Base-by-base conservation (phyloP, 345 rosid species). In the Acer negundo region DNA sequence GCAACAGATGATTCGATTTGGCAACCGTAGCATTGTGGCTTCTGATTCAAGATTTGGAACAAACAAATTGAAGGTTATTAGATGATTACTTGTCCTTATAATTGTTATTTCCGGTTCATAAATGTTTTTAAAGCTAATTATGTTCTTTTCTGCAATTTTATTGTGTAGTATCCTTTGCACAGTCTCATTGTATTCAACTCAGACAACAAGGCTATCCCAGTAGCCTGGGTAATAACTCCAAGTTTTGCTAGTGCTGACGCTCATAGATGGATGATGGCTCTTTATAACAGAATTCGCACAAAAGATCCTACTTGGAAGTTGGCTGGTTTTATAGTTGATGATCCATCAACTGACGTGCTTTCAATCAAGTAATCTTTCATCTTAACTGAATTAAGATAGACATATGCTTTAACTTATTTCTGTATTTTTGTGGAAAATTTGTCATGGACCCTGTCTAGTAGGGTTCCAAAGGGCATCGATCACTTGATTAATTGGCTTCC, bases 1-100 rank as follows among this genome's bases (percentile, higher is more conserved):
- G 88, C 99, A 94, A 78, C 99, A 96, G 84, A 87, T 96, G 98
- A 92, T 94, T 81, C 94, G 90, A 55, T 94, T 90, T 87, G 99
- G 99, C 24, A 94, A 94, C 80, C 79, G 86, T 77, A 83, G 97
- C 85, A 89, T 96, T 63, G 20, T 96, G 84, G 98, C 94, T 75
- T 94, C 97, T 73, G 97, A 91, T 82, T 94, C 97, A 73, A 91
- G 89, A 81, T 94, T 96, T 84, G 99, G 97, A 79, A 89, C 99
- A 75, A 86, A 91, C 78, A 92, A 94, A 87, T 75, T 96, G 70
- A 92, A 96, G 98, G 99, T 90, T 22, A 67, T 71, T 69, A 31
- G 70, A 31, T 22, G 53, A 59, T 71, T 31, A 66, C 38, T 65
- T 40, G 47, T 67, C 46, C 63, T 64, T 22, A 19, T 42, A 20